phyloP scores from a whole-genome alignment of 768 basidiomycete genomes.

The Rhodotorula diobovata region DNA sequence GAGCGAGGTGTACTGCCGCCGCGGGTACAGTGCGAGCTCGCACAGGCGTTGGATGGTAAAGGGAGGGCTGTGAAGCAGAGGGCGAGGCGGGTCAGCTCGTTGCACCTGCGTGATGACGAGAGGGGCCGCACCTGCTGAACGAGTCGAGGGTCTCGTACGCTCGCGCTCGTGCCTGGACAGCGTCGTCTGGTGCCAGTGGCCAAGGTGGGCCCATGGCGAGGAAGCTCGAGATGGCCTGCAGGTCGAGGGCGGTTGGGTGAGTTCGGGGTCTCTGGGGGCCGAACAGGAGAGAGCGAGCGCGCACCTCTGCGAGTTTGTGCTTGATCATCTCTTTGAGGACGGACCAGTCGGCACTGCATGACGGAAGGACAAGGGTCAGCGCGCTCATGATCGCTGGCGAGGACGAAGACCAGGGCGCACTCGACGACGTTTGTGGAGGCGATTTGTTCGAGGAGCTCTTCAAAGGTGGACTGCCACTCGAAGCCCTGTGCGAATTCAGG shows the following conservation, averaged over 20 bases:
- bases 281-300: conserved; percentile 15
- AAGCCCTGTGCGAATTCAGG: conserved; percentile 8
- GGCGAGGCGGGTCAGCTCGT: background rate
- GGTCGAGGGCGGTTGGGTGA: background rate
- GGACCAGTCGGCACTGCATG: conserved; percentile 63
- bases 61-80: conserved; percentile 50
- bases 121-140: conserved; percentile 21
- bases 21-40: conserved; percentile 69
- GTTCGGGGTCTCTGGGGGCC: rapidly evolving
- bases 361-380: background rate
- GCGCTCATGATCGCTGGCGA: conserved; percentile 6
- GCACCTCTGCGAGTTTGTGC: conserved; percentile 63
- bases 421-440: conserved; percentile 64
- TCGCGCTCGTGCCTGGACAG: conserved; percentile 9
- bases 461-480: conserved; percentile 50
- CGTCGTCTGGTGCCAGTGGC: conserved; percentile 55
- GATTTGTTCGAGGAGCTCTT: conserved; percentile 58
- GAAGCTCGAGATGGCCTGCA: conserved; percentile 43
- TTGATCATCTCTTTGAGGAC: conserved; percentile 68
- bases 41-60: conserved; percentile 87
- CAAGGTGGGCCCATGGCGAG: conserved; percentile 53
- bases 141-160: conserved; percentile 35
- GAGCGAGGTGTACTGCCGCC: conserved; percentile 65
- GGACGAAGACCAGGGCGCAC: conserved; percentile 48
- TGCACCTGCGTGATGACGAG: background rate